Evolutionary conservation across 106 monocot species (phyloP), one percentile per base, ranked within the genome.

Genomic region (Alisma plantagoaquatica): DNA sequence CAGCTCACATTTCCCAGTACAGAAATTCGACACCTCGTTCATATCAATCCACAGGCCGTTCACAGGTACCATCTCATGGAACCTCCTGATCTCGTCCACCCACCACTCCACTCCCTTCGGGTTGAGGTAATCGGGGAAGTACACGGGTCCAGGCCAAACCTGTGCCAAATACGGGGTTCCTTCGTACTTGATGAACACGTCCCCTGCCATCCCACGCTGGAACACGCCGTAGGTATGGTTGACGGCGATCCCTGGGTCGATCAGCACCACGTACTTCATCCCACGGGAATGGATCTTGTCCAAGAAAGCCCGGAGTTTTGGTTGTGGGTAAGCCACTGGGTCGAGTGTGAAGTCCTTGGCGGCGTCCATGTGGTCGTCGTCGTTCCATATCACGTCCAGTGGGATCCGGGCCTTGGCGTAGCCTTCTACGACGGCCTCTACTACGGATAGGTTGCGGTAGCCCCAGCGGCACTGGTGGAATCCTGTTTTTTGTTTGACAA

Each of bases 391-490:
- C 7, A 98, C 98, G 31, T 98, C 98, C 0, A 98, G 75, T 0
- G 98, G 98, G 17, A 98, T 98, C 28, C 43, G 46, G 0, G 98
- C 89, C 9, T 82, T 76, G 28, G 48, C 65, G 76, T 98, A 98
- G 12, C 74, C 73, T 46, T 81, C 98, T n/a, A 98, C 98, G 0
- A 98, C 98, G 0, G 51, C 78, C 65, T 89, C 90, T 6, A 98
- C 90, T 19, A 76, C 89, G 0, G 98, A 98, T 8, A 98, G 33
- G 60, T 98, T 98, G 27, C 60, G 63, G 46, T 98, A 98, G 11
- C 98, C 98, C 98, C 98, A 98, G 27, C 98, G 61, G 59, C 98
- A 98, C 63, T 98, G 98, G 74, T 98, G 98, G 73, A 98, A 98
- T 41, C 98, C 96, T 96, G 70, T n/a, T n/a, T 51, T 17, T 16